phyloP scores from a whole-genome alignment of 2,329 filamentous ascomycete species.

The Teratosphaeria pseudoeucalypti region DNA sequence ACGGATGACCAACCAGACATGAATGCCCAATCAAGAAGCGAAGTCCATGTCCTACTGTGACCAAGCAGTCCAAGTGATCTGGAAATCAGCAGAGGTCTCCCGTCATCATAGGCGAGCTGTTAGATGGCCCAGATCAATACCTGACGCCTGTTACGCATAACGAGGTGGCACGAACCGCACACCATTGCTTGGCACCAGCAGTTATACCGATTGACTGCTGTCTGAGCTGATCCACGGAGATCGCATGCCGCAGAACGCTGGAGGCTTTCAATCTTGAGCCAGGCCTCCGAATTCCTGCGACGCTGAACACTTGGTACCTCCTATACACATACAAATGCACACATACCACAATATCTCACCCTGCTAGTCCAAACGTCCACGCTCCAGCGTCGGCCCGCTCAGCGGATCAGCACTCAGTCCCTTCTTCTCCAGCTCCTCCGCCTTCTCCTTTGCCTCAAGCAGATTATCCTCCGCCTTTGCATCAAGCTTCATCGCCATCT shows the following conservation, averaged over 20 bases:
- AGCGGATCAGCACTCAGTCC: constrained; percentile 3
- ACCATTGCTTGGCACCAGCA: not conserved
- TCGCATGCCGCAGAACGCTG: too few species aligned
- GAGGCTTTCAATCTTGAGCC: not conserved
- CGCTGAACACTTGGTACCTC: not conserved
- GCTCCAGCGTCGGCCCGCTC: not conserved
- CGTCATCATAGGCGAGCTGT: too few species aligned
- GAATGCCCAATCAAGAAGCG: not conserved
- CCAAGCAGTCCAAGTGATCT: not conserved
- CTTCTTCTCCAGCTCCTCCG: constrained; percentile 9
- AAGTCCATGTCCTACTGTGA: too few species aligned
- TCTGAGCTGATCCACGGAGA: too few species aligned
- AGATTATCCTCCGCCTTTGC: constrained; percentile 18
- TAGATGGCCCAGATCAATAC: too few species aligned
- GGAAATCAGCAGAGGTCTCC: not conserved
- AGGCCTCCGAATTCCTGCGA: not conserved
- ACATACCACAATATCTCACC: not conserved
- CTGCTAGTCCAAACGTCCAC: not conserved
- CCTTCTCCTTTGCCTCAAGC: constrained; percentile 17
- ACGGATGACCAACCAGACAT: constrained; percentile 49
- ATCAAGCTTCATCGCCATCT: constrained; percentile 16
- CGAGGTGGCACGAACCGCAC: too few species aligned
- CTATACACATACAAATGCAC: not conserved
- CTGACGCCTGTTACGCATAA: too few species aligned
- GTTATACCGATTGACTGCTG: not conserved